These are phyloP conservation scores for Linderina pennispora DNA, from an alignment of 192 early-diverging fungal species.

Conservation along the genomic window DNA sequence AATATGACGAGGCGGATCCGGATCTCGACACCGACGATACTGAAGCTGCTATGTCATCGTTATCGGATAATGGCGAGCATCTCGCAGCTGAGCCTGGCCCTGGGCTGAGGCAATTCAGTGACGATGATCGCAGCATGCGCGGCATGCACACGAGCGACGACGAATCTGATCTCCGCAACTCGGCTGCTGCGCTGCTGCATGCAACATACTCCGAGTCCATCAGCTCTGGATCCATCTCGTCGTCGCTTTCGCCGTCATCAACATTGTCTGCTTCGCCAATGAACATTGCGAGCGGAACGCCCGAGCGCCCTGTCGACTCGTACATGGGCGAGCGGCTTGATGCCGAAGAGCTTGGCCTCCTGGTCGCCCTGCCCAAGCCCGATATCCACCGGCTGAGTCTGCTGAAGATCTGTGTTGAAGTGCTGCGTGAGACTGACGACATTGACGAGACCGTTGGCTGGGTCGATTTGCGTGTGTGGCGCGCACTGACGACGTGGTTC, in stretches of 20 bases:
- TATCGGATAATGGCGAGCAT: not conserved
- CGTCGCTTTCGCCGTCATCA: constrained; percentile 44
- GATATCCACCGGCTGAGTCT: constrained; percentile 28
- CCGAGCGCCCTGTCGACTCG: constrained; percentile 10
- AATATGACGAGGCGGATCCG: constrained; percentile 35
- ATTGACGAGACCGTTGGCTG: constrained; percentile 40
- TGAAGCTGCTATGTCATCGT: constrained; percentile 16
- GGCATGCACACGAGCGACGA: not conserved
- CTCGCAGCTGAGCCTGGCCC: no score
- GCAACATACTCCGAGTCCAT: constrained; percentile 34
- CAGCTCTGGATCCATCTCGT: constrained; percentile 35
- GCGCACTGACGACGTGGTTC: constrained; percentile 39
- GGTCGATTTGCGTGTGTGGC: constrained; percentile 47
- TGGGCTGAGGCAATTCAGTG: no score
- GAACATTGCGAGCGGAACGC: constrained; percentile 37
- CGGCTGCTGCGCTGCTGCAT: constrained; percentile 33
- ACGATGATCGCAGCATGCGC: not conserved
- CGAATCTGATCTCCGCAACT: constrained; percentile 24
- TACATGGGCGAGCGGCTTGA: constrained; percentile 20
- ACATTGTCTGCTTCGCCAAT: constrained; percentile 43
- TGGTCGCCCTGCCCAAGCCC: constrained; percentile 34
- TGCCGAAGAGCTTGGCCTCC: constrained; percentile 28
- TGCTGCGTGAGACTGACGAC: constrained; percentile 35
- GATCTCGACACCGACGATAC: constrained; percentile 32
- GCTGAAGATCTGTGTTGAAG: constrained; percentile 34